A percentile compares a stretch with the other conserved stretches of the same genome.
These are phyloP conservation scores for Fusarium denticulatum DNA, from an alignment of 2,329 filamentous ascomycete species.

Conservation along the genomic window DNA sequence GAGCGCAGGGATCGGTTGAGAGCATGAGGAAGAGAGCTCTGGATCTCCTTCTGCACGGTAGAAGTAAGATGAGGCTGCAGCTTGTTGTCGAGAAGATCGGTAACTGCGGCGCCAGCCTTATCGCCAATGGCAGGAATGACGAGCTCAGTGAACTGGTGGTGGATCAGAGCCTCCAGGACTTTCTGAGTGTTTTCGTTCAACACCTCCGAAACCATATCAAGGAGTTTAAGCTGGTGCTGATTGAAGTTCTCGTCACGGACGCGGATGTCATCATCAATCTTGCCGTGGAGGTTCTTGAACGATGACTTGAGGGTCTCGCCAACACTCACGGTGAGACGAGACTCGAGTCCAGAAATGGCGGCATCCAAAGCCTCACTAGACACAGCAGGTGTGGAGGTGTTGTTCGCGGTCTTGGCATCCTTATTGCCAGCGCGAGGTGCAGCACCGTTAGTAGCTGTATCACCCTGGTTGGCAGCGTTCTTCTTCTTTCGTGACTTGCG, in stretches of 20 bases:
- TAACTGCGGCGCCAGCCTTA: conserved; percentile 73
- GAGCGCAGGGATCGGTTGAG: conserved; percentile 67
- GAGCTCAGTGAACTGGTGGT: conserved; percentile 76
- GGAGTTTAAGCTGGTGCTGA: conserved; percentile 62
- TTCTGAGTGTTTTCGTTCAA: conserved; percentile 73
- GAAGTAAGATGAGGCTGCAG: conserved; percentile 74
- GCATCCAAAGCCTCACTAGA: conserved; percentile 61
- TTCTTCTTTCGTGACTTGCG: conserved; percentile 76
- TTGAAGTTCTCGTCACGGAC: conserved; percentile 62
- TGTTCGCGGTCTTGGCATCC: conserved; percentile 46
- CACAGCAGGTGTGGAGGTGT: conserved; percentile 42
- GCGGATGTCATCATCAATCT: conserved; percentile 71
- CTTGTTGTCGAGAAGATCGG: conserved; percentile 75
- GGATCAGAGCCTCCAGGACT: conserved; percentile 80
- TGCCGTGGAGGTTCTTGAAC: conserved; percentile 69
- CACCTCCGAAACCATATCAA: conserved; percentile 68
- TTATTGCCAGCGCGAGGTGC: conserved; percentile 50
- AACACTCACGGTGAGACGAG: conserved; percentile 60
- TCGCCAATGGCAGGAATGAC: conserved; percentile 80
- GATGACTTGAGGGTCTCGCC: conserved; percentile 64
- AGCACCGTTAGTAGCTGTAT: conserved; percentile 57
- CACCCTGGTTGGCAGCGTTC: conserved; percentile 54
- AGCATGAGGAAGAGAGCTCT: conserved; percentile 74
- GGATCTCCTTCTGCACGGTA: conserved; percentile 77
- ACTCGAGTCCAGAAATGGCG: conserved; percentile 65